Evolutionary conservation across 441 rosid genomes (phyloP).

Genomic region (Erodium moschatum): DNA sequence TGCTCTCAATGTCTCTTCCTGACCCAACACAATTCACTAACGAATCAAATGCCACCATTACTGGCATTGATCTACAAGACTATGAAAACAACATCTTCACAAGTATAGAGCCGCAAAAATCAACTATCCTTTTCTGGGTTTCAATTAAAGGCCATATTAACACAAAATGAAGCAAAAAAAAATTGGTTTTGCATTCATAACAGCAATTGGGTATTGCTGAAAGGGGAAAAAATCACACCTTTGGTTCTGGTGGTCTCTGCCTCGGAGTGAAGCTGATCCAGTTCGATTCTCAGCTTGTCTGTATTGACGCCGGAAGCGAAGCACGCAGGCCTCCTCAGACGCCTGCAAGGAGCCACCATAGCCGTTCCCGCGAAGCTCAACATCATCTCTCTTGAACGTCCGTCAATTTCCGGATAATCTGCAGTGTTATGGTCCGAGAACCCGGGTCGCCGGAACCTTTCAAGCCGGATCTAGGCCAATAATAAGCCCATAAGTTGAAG

Average conservation of each 20-base stretch:
- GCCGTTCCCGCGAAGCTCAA: constrained; percentile 26
- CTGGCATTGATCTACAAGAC: background rate
- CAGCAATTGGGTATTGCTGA: background rate
- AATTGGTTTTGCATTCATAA: background rate
- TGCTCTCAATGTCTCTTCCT: background rate
- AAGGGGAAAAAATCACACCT: constrained; percentile 30
- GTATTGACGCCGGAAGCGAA: constrained; percentile 29
- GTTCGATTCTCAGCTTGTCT: constrained; percentile 48
- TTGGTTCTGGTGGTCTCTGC: constrained; percentile 56
- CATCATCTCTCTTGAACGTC: constrained; percentile 15
- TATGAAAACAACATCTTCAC: background rate
- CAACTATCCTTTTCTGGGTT: background rate
- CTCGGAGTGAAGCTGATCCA: constrained; percentile 62
- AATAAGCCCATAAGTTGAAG: too few relatives aligned
- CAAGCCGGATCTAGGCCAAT: too few relatives aligned
- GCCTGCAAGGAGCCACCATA: constrained; percentile 24
- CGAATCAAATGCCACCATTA: background rate
- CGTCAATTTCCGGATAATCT: too few relatives aligned
- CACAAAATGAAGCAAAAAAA: background rate
- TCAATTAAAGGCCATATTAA: background rate
- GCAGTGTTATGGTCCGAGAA: too few relatives aligned
- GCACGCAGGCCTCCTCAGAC: constrained; percentile 25
- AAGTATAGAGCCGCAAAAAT: background rate
- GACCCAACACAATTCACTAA: background rate
- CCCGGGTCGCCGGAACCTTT: too few relatives aligned